Conservation (phyloP, 2,329 filamentous ascomycete species). For the Colletotrichum sp. region DNA sequence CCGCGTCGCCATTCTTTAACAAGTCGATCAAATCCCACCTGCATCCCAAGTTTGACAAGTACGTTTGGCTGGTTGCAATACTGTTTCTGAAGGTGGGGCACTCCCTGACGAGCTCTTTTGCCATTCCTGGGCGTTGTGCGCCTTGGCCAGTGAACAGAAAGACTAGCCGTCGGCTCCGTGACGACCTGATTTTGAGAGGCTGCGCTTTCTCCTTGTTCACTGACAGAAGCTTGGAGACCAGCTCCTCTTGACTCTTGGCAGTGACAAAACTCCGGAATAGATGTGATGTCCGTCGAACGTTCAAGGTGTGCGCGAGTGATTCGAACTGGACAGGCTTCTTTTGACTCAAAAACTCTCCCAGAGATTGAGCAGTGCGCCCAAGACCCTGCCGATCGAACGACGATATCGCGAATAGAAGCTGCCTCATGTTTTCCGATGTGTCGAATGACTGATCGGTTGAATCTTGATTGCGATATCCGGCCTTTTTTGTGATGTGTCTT, state of each 20-base stretch:
- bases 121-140: conserved; percentile 34
- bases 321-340: background rate
- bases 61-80: background rate
- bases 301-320: background rate
- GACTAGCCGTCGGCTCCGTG: conserved; percentile 9
- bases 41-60: background rate
- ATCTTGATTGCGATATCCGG: background rate
- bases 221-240: background rate
- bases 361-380: background rate
- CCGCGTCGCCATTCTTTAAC: background rate
- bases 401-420: background rate
- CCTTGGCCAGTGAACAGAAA: conserved; percentile 40
- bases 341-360: background rate
- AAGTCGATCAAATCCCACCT: background rate
- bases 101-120: conserved; percentile 28
- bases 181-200: background rate
- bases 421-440: background rate
- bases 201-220: background rate
- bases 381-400: background rate
- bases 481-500: background rate
- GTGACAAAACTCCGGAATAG: conserved; percentile 1
- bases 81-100: conserved; percentile 30
- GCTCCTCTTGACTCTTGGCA: conserved; percentile 20
- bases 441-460: background rate
- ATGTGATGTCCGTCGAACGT: background rate